A percentile compares a stretch with the other conserved stretches of the same genome.
Evolutionary conservation across 768 basidiomycete species (phyloP).

Genomic region (Austroboletus festivus): DNA sequence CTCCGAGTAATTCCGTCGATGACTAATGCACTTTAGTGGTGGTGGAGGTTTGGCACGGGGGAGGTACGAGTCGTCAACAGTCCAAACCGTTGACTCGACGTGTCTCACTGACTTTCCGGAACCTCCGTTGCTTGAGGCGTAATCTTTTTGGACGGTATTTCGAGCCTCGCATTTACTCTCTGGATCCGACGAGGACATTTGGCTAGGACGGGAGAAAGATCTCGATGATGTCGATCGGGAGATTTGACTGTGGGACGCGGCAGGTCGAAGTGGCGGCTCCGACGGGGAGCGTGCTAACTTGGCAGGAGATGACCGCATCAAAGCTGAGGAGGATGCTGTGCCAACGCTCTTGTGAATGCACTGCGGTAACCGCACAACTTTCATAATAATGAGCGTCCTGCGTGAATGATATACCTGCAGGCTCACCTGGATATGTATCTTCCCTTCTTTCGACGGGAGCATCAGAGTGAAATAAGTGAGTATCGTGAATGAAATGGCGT

Average conservation of each 20-base stretch:
- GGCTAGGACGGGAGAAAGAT: not conserved
- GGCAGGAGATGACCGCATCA: not conserved
- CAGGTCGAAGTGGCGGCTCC: not conserved
- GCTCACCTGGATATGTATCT: slow-evolving; percentile 10
- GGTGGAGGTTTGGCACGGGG: slow-evolving; percentile 20
- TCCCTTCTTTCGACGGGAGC: not conserved
- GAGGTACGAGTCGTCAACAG: slow-evolving; percentile 18
- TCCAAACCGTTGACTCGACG: slow-evolving; percentile 16
- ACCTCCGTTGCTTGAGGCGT: too few species aligned
- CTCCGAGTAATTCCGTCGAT: slow-evolving; percentile 10
- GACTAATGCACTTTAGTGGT: slow-evolving; percentile 10
- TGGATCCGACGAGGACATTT: not conserved
- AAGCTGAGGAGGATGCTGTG: not conserved
- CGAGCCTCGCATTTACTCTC: not conserved
- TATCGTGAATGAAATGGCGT: not conserved
- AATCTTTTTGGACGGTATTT: not conserved
- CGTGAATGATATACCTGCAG: not conserved
- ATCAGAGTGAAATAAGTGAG: not conserved
- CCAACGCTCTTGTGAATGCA: not conserved
- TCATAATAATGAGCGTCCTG: not conserved
- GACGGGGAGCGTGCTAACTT: not conserved
- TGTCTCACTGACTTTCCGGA: too few species aligned
- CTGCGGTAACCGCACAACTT: slow-evolving; percentile 1
- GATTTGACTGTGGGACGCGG: not conserved
- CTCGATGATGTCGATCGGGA: not conserved